These are phyloP conservation scores for Cercis canadensis DNA, from an alignment of 306 rosid species.

Conservation along the genomic window DNA sequence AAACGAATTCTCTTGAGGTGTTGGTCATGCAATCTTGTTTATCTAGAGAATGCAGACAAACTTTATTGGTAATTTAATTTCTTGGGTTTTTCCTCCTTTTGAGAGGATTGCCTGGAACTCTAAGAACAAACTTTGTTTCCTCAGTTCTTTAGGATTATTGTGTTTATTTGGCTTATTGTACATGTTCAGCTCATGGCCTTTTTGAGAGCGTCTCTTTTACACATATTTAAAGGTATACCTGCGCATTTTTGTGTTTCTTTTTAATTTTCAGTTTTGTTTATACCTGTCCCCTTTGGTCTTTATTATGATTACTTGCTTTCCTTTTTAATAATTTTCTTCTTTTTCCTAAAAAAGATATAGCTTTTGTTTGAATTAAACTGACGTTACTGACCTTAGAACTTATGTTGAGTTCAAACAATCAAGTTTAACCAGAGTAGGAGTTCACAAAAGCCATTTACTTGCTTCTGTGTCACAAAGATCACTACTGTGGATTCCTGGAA, in stretches of 20 bases:
- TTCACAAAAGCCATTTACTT: conserved; percentile 20
- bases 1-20: conserved; percentile 21
- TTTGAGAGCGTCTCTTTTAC: conserved; percentile 22
- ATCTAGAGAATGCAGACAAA: background rate
- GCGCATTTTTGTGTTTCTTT: conserved; percentile 6
- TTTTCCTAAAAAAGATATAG: background rate
- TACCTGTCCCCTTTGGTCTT: background rate
- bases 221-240: conserved; percentile 24
- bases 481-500: background rate
- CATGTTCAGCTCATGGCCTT: conserved; percentile 1
- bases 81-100: conserved; percentile 1
- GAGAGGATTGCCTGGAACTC: background rate
- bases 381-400: conserved; percentile 7
- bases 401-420: conserved; percentile 13
- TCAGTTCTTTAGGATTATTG: conserved; percentile 4
- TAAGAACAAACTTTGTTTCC: background rate
- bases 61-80: conserved; percentile 24
- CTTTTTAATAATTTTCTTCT: conserved; percentile 19
- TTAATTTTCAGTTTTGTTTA: conserved; percentile 26
- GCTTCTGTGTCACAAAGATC: conserved; percentile 1
- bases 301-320: conserved; percentile 7
- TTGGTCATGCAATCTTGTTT: conserved; percentile 23
- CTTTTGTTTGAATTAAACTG: conserved; percentile 2
- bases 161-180: conserved; percentile 12
- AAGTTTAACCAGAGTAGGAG: background rate